phyloP scores from a whole-genome alignment of 192 early-diverging fungal genomes.

The Rhizophagus clarus region DNA sequence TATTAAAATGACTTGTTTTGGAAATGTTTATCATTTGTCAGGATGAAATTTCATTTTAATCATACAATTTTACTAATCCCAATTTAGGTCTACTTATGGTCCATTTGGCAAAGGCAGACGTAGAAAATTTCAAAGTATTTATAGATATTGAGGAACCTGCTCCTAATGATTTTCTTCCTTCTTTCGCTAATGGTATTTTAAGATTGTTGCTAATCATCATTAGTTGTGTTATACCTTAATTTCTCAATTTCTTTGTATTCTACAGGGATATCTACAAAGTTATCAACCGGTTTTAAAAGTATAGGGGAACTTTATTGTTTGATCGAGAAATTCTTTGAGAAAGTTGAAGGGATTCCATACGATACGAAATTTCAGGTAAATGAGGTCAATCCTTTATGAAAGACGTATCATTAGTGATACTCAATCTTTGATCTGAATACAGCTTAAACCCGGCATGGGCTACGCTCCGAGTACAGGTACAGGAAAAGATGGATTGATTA shows the following conservation, averaged over 20 bases:
- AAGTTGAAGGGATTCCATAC: conserved; percentile 19
- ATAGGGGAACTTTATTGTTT: background rate
- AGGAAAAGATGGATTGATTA: conserved; percentile 16
- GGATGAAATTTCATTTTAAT: no score
- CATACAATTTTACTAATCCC: background rate
- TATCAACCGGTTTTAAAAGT: background rate
- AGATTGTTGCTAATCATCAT: no score
- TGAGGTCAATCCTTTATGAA: background rate
- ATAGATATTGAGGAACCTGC: conserved; percentile 14
- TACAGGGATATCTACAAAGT: no score
- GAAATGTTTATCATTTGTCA: no score
- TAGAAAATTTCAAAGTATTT: background rate
- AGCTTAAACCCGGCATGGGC: conserved; percentile 31
- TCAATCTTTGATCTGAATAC: background rate
- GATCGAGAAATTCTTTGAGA: background rate
- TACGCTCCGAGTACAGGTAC: conserved; percentile 19
- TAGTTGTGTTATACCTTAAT: no score
- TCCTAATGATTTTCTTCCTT: no score
- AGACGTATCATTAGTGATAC: background rate
- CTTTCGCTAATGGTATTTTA: no score
- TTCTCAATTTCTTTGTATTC: background rate
- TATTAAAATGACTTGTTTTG: background rate
- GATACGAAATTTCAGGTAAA: conserved; percentile 14
- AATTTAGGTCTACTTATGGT: conserved; percentile 2
- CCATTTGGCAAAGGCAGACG: conserved; percentile 17